Evolutionary conservation across 2,329 filamentous ascomycete genomes (phyloP).

Genomic region (Fusarium anguioides): DNA sequence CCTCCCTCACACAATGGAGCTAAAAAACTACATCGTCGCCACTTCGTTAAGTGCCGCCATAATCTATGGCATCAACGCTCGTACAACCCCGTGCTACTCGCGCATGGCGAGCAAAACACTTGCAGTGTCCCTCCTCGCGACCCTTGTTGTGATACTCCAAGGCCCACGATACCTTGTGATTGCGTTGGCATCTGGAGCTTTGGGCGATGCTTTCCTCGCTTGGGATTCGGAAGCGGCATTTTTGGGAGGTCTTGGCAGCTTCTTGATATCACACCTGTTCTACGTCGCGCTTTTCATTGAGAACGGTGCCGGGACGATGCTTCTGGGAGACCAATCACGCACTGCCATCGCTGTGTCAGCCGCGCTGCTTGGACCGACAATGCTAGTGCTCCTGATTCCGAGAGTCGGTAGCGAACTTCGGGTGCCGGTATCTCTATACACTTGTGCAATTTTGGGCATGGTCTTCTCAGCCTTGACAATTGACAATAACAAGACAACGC

Average conservation of each 20-base stretch:
- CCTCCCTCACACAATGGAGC: neutral
- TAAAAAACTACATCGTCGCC: neutral
- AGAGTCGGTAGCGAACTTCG: neutral
- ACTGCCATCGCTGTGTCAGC: neutral
- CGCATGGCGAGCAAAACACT: neutral
- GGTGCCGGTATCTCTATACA: neutral
- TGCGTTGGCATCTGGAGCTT: neutral
- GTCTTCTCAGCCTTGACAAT: neutral
- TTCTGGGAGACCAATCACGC: neutral
- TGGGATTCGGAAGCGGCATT: neutral
- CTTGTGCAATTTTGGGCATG: neutral
- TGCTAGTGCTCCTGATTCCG: neutral
- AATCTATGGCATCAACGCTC: neutral
- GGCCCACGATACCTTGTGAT: neutral
- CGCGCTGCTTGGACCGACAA: accelerated
- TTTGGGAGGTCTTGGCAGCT: neutral
- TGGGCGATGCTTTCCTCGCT: neutral
- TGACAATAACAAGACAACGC: neutral
- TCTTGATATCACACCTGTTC: neutral
- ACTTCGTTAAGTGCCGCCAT: neutral
- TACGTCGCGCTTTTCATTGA: neutral
- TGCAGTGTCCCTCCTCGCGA: neutral
- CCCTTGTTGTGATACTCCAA: neutral
- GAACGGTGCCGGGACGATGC: neutral
- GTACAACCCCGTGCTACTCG: neutral